A percentile compares a stretch with the other conserved stretches of the same genome.
Conservation (phyloP, 345 rosid genomes). For the Eucalyptus pumila region DNA sequence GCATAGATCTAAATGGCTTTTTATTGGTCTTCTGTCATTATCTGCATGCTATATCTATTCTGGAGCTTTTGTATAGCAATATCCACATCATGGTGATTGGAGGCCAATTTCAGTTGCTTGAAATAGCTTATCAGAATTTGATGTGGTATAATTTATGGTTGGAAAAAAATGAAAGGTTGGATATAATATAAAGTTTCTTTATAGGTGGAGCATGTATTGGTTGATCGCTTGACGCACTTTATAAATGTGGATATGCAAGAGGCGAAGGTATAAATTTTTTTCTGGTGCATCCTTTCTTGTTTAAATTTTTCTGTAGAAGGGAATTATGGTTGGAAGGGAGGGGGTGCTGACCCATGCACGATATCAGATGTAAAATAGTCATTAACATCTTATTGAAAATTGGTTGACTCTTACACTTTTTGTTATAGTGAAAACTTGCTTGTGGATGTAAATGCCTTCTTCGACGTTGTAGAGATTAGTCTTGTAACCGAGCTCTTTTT, state of each 20-base stretch:
- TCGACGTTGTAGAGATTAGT: not conserved
- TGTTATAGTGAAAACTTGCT: not conserved
- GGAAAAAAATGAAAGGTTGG: not conserved
- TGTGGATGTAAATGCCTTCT: not conserved
- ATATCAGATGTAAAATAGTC: not conserved
- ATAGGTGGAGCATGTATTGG: slow-evolving; percentile 72
- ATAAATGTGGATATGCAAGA: slow-evolving; percentile 61
- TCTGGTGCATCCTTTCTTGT: not conserved
- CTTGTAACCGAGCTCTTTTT: not conserved
- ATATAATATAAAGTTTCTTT: not conserved
- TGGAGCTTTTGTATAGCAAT: not conserved
- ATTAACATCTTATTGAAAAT: not conserved
- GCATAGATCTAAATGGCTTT: not conserved
- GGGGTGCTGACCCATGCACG: not conserved
- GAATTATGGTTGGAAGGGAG: not conserved
- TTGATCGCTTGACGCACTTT: slow-evolving; percentile 54
- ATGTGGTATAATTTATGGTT: not conserved
- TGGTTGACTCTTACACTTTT: not conserved
- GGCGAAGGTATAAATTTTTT: slow-evolving; percentile 34
- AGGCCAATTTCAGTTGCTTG: not conserved
- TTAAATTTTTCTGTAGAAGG: not conserved
- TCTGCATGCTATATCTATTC: not conserved
- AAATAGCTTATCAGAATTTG: not conserved
- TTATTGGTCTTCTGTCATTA: not conserved
- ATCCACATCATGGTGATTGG: not conserved